phyloP scores from a whole-genome alignment of 208 protist genomes.

The Spongospora subterranea region DNA sequence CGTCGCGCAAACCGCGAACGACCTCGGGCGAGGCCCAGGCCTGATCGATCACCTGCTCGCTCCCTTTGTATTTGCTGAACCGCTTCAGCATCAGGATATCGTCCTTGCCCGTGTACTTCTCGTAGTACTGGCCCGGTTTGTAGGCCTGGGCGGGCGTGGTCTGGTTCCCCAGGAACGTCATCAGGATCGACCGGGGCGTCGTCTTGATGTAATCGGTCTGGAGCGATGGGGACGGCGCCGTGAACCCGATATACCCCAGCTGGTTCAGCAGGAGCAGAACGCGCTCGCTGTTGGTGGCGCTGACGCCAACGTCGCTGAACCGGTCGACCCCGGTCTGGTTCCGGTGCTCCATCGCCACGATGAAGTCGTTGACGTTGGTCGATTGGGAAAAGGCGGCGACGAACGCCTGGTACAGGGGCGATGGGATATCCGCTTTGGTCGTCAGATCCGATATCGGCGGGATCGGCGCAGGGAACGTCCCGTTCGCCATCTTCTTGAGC shows the following conservation, averaged over 20 bases:
- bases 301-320: conserved; percentile 9
- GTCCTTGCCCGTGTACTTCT: conserved; percentile 8
- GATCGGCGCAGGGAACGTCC: not conserved
- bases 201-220: not conserved
- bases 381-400: not conserved
- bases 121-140: not conserved
- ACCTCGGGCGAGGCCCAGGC: conserved; percentile 41
- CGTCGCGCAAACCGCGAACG: not conserved
- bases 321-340: not conserved
- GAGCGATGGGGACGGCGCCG: not conserved
- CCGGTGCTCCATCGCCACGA: not conserved
- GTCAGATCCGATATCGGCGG: conserved; percentile 3
- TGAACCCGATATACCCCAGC: not conserved
- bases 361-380: not conserved
- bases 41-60: not conserved
- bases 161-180: conserved; percentile 11
- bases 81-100: conserved; percentile 8
- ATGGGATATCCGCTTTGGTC: not conserved
- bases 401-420: not conserved
- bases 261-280: not conserved
- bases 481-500: not conserved
- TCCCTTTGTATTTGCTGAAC: not conserved
- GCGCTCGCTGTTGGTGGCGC: not conserved
- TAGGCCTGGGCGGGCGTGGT: not conserved
- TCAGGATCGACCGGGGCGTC: not conserved